phyloP scores from a whole-genome alignment of 169 alveolate genomes.

The Pseudocohnilembus persalinus region DNA sequence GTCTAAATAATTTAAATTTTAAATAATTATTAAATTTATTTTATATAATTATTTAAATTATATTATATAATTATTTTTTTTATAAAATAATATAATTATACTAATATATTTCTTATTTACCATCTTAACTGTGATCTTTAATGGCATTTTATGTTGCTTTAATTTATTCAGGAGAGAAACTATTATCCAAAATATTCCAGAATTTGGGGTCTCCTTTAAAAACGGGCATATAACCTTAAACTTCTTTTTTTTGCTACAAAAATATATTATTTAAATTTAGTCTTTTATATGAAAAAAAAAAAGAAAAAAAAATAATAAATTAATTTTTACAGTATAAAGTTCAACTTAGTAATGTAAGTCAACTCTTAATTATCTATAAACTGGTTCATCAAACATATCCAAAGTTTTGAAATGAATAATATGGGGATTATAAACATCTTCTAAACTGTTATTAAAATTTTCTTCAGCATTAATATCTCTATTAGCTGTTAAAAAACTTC shows the following conservation, averaged over 20 bases:
- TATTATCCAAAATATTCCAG: conserved; percentile 24
- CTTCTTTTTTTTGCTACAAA: conserved; percentile 18
- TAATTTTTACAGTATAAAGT: conserved; percentile 10
- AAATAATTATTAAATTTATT: too few species aligned
- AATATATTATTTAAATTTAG: background rate
- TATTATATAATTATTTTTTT: too few species aligned
- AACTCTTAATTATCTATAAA: conserved; percentile 15
- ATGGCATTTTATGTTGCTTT: background rate
- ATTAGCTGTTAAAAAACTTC: background rate
- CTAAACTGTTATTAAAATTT: background rate
- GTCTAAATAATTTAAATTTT: too few species aligned
- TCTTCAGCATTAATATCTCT: conserved; percentile 24
- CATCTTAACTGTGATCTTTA: background rate
- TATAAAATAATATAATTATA: too few species aligned
- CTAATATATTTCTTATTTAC: too few species aligned
- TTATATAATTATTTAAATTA: too few species aligned
- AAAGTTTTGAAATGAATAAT: conserved; percentile 4
- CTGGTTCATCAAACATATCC: conserved; percentile 29
- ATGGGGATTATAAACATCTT: conserved; percentile 7
- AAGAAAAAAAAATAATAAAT: background rate
- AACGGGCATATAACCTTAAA: conserved; percentile 1
- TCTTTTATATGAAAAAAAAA: background rate
- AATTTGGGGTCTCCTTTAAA: conserved; percentile 24
- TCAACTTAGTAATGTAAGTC: conserved; percentile 11
- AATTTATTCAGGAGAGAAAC: conserved; percentile 21